A percentile compares a stretch with the other conserved stretches of the same genome.
These are phyloP conservation scores for Rhynchospora pubera DNA, from an alignment of 176 grass and related monocot genomes.

Conservation along the genomic window DNA sequence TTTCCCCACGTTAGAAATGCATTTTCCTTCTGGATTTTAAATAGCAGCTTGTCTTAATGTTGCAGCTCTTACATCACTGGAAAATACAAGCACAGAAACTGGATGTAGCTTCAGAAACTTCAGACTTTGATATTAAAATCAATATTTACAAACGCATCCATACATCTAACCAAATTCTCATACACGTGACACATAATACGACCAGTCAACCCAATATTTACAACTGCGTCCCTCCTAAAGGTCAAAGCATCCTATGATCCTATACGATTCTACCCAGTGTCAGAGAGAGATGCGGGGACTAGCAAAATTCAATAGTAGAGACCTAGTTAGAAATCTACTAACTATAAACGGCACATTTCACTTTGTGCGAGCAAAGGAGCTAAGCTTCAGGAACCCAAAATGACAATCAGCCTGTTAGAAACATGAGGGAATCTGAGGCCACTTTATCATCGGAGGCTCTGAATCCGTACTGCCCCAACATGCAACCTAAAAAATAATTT, in stretches of 20 bases:
- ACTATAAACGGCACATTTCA: slow-evolving; percentile 5
- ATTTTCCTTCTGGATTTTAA: no score
- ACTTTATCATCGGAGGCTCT: slow-evolving; percentile 84
- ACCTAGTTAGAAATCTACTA: not conserved
- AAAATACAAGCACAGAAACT: no score
- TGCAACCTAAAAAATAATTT: slow-evolving; percentile 46
- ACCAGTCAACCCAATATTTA: not conserved
- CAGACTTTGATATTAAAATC: not conserved
- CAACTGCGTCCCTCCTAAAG: not conserved
- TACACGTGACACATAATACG: not conserved
- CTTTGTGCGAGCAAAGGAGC: slow-evolving; percentile 44
- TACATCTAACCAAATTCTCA: not conserved
- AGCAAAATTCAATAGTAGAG: not conserved
- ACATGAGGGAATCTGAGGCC: slow-evolving; percentile 77
- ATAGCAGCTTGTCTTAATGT: no score
- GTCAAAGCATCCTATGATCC: not conserved
- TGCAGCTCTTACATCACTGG: no score
- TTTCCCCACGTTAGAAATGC: no score
- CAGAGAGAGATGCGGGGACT: not conserved
- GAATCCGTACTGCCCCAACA: slow-evolving; percentile 92
- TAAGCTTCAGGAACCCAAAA: slow-evolving; percentile 91
- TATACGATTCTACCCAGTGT: not conserved
- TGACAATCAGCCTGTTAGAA: slow-evolving; percentile 79
- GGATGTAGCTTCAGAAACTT: no score
- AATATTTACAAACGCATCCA: not conserved